Evolutionary conservation across 2,329 filamentous ascomycete species (phyloP).

Genomic region (Colletotrichum sp.): DNA sequence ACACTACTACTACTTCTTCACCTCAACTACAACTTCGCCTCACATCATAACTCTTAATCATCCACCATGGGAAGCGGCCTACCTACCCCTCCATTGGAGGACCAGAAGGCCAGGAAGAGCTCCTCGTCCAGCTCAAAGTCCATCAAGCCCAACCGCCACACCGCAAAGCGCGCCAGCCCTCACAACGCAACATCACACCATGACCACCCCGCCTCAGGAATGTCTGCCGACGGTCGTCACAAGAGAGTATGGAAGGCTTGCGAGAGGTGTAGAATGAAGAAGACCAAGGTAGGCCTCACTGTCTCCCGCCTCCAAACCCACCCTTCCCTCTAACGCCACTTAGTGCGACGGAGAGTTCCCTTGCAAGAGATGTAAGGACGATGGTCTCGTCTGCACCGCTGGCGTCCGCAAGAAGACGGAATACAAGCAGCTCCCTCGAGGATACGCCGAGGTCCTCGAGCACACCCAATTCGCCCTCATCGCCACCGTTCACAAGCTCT

Average conservation of each 20-base stretch:
- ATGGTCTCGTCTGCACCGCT: constrained; percentile 67
- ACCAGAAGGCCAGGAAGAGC: constrained; percentile 45
- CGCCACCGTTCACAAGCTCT: constrained; percentile 69
- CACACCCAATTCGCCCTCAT: constrained; percentile 70
- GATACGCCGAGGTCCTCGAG: constrained; percentile 69
- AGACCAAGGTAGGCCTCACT: constrained; percentile 62
- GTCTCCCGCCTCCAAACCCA: background rate
- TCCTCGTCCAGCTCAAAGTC: constrained; percentile 45
- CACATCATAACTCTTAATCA: background rate
- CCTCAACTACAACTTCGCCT: background rate
- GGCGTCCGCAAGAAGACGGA: constrained; percentile 71
- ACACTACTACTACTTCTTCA: background rate
- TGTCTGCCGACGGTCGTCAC: constrained; percentile 56
- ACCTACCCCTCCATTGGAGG: constrained; percentile 59
- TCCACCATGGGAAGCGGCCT: constrained; percentile 54
- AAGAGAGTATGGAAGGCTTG: constrained; percentile 73
- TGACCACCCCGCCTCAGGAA: constrained; percentile 39
- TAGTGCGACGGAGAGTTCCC: constrained; percentile 70
- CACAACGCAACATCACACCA: constrained; percentile 41
- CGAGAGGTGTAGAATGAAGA: constrained; percentile 72
- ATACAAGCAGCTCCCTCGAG: constrained; percentile 68
- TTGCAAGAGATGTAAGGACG: constrained; percentile 70
- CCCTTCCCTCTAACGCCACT: background rate
- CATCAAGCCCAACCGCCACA: constrained; percentile 55
- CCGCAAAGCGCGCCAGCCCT: constrained; percentile 54